A percentile compares a stretch with the other conserved stretches of the same genome.
These are phyloP conservation scores for Lachancea quebecensis DNA, from an alignment of 805 yeast genomes.

Conservation along the genomic window DNA sequence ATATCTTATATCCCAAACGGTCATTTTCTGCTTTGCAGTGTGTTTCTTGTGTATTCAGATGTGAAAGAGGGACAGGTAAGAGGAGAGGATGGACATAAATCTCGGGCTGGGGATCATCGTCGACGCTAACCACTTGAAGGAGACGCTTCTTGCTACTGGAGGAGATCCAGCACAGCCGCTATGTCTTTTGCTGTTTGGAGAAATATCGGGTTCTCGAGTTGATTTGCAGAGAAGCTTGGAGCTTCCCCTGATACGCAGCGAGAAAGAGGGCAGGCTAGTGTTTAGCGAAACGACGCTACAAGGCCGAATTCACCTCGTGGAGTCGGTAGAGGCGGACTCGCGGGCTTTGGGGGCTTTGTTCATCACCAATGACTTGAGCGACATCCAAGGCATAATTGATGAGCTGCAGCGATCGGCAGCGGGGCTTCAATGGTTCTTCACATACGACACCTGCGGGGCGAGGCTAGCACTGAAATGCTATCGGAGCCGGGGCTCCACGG, in stretches of 20 bases:
- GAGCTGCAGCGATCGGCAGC: background rate
- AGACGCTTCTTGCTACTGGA: background rate
- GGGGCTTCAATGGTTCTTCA: background rate
- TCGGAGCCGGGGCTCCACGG: background rate
- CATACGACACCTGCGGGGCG: background rate
- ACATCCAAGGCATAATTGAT: background rate
- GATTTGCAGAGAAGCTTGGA: background rate
- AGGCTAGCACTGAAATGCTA: conserved; percentile 1
- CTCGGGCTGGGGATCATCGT: background rate
- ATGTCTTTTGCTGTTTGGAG: conserved; percentile 3
- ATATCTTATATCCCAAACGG: background rate
- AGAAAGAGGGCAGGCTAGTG: background rate
- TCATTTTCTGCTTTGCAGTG: background rate
- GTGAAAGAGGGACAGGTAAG: too few relatives aligned
- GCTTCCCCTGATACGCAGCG: background rate
- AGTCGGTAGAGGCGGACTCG: background rate
- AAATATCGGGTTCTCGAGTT: background rate
- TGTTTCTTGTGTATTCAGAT: too few relatives aligned
- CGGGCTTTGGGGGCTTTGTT: conserved; percentile 1
- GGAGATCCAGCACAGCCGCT: background rate
- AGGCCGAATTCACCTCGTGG: background rate
- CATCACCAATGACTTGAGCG: background rate
- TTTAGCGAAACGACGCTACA: background rate
- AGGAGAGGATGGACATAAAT: background rate
- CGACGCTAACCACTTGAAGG: conserved; percentile 4